Conservation (phyloP, 2,329 filamentous ascomycete species). For the Cladosporium sp. region DNA sequence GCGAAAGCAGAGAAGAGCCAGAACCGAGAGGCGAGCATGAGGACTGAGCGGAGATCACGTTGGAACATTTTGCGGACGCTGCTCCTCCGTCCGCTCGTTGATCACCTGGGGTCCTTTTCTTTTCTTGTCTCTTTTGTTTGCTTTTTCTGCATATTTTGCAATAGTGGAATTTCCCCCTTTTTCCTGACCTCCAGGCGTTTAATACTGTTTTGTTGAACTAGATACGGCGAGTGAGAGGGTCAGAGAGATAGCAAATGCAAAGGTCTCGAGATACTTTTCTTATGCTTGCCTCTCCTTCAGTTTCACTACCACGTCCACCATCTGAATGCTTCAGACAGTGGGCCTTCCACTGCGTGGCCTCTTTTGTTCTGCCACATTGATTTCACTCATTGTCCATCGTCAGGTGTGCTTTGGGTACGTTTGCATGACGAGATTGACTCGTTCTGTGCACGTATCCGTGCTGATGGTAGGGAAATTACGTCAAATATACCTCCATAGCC, state of each 20-base stretch:
- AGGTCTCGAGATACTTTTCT: neutral
- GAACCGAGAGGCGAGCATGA: neutral
- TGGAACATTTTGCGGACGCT: neutral
- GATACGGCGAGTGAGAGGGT: too few species aligned
- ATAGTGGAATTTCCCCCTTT: neutral
- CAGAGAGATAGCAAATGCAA: neutral
- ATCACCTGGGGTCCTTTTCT: neutral
- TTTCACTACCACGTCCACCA: too few species aligned
- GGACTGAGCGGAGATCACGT: neutral
- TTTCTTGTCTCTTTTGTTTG: neutral
- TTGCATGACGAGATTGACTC: too few species aligned
- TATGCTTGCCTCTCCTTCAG: neutral
- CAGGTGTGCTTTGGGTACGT: too few species aligned
- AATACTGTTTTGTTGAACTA: neutral
- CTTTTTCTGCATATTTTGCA: neutral
- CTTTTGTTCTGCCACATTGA: too few species aligned
- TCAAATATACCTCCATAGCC: too few species aligned
- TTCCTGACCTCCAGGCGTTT: conserved; percentile 3
- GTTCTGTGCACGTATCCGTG: too few species aligned
- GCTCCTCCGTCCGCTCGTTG: neutral
- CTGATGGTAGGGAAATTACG: too few species aligned
- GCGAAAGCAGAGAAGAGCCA: neutral
- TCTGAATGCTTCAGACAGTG: too few species aligned
- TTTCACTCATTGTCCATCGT: too few species aligned
- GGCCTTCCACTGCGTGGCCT: too few species aligned